Evolutionary conservation across 2,329 filamentous ascomycete genomes (phyloP), one percentile per base, ranked within the genome.

Genomic region (Lecanoromycetidae sp.): DNA sequence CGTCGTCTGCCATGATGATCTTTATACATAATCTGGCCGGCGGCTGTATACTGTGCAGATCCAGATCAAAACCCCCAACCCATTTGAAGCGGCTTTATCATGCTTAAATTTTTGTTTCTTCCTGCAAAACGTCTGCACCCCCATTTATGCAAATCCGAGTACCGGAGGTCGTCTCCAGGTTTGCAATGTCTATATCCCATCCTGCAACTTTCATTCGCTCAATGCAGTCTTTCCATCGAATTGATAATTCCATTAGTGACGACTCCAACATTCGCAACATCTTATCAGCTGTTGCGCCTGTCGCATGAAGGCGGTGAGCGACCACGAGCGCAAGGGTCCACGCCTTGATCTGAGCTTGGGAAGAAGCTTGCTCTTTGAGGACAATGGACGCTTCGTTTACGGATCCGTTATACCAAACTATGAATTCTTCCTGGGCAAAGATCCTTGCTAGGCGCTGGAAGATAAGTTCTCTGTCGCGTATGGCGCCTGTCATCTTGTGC

Each of bases 141-240:
- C n/a, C n/a, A 17, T 42, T 26, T 49, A 59, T 45, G 52, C 63
- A 22, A 45, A 70, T 51, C 49, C 67, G 60, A 45, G 58, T 57
- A 9, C 75, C 77, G 38, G 74, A 67, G 49, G 66, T 70, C 15
- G 81, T 87, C 66, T 87, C 82, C 55, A 88, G 65, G 5, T 77
- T 80, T 32, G 71, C 71, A 42, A 70, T 70, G 47, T 76, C 66
- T 38, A 84, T 55, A 62, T 87, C 75, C 84, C 84, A 88, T 0
- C 82, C 82, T 26, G 57, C 65, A 27, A 60, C 60, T 49, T 55
- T 58, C 46, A 79, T 51, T 51, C 63, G 53, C 51, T 62, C 51
- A 44, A 65, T 48, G 68, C 69, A 60, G 57, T 62, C 55, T 53
- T 64, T 59, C 58, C 81, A 76, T 39, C 69, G 62, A 8, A 57